phyloP scores from a whole-genome alignment of 23 red algal genomes.

The Agarophyton chilense region DNA sequence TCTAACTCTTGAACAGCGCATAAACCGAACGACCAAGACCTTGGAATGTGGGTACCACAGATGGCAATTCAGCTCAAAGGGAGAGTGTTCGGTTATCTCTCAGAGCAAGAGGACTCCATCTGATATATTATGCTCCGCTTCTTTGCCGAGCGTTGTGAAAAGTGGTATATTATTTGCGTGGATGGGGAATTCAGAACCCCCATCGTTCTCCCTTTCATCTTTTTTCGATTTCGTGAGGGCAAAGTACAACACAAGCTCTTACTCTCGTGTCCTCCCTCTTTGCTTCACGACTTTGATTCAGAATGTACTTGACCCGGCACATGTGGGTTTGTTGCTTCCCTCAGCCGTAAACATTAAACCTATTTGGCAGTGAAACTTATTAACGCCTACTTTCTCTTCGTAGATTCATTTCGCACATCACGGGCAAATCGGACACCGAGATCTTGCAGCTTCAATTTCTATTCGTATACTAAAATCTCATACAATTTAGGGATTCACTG shows the following conservation, averaged over 20 bases:
- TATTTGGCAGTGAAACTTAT: neutral
- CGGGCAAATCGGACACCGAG: conserved; percentile 39
- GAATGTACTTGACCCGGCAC: conserved; percentile 69
- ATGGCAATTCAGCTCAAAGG: conserved; percentile 41
- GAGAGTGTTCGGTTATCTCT: conserved; percentile 24
- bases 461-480: conserved; percentile 35
- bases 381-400: neutral
- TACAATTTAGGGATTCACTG: conserved; percentile 20
- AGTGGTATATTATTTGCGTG: conserved; percentile 50
- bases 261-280: conserved; percentile 44
- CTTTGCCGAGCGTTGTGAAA: neutral
- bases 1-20: conserved; percentile 18
- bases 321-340: neutral
- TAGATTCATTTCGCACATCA: conserved; percentile 70
- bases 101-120: conserved; percentile 4
- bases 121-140: neutral
- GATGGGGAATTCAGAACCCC: neutral
- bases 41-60: conserved; percentile 67
- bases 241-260: conserved; percentile 12
- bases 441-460: conserved; percentile 36
- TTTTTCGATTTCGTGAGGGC: conserved; percentile 2
- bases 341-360: neutral
- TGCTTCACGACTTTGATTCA: conserved; percentile 41
- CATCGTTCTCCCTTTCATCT: neutral
- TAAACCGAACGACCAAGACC: neutral